phyloP scores from a whole-genome alignment of 1,284 basidiomycete genomes.

The Jaminaea rosea region DNA sequence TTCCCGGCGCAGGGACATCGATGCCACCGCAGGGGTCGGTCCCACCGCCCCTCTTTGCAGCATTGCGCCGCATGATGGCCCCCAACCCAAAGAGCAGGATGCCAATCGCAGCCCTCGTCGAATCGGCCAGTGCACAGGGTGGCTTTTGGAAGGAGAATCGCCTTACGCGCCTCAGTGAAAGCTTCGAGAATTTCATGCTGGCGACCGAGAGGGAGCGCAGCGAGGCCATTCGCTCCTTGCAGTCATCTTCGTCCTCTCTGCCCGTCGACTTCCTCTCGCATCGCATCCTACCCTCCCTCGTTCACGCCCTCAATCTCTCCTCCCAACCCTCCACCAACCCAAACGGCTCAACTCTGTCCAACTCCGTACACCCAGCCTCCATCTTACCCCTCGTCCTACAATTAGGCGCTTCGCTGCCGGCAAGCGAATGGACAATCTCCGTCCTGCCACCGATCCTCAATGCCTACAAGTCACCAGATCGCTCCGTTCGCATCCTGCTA shows the following conservation, averaged over 20 bases:
- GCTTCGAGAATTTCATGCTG: conserved; percentile 78
- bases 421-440: conserved; percentile 23
- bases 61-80: conserved; percentile 77
- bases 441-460: conserved; percentile 31
- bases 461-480: conserved; percentile 53
- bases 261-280: conserved; percentile 78
- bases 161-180: conserved; percentile 72
- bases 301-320: conserved; percentile 58
- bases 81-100: conserved; percentile 74
- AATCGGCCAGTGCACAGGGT: conserved; percentile 40
- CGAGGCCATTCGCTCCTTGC: conserved; percentile 44
- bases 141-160: conserved; percentile 81
- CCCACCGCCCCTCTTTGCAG: conserved; percentile 65
- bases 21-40: conserved; percentile 68
- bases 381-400: conserved; percentile 36
- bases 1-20: conserved; percentile 60
- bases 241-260: conserved; percentile 48
- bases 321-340: conserved; percentile 11
- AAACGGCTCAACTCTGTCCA: neutral
- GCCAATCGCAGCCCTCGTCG: conserved; percentile 50
- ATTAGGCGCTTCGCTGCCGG: conserved; percentile 24
- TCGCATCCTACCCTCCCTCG: conserved; percentile 75
- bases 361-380: conserved; percentile 7
- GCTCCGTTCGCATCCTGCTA: conserved; percentile 85
- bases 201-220: conserved; percentile 72